Percentiles rank a stretch among this genome's conserved stretches.
phyloP scores from a whole-genome alignment of 75 land plant species.

The Picea glauca region DNA sequence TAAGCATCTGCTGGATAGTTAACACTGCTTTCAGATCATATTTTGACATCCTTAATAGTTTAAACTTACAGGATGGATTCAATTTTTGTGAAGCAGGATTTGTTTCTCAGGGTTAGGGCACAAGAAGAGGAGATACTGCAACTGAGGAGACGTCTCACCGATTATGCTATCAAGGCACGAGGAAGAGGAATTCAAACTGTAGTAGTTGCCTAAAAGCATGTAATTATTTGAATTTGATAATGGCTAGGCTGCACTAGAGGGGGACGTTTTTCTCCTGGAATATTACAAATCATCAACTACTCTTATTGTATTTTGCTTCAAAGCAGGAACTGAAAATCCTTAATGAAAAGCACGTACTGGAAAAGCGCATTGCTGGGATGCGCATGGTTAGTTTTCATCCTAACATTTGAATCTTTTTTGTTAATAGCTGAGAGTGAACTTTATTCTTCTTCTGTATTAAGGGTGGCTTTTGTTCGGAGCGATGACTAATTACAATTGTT shows the following conservation, averaged over 20 bases:
- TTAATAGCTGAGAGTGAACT: background rate
- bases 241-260: constrained; percentile 8
- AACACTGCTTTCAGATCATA: background rate
- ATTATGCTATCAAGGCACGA: constrained; percentile 54
- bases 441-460: background rate
- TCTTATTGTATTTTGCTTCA: background rate
- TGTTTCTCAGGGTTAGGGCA: constrained; percentile 41
- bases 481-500: background rate
- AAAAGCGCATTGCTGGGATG: constrained; percentile 72
- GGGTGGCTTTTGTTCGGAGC: background rate
- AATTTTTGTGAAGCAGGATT: constrained; percentile 27
- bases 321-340: constrained; percentile 58
- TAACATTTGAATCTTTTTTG: background rate
- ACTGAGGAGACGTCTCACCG: constrained; percentile 58
- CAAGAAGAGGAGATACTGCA: constrained; percentile 65
- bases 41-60: background rate
- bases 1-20: constrained; percentile 8
- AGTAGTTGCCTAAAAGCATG: constrained; percentile 15
- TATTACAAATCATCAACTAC: background rate
- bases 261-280: background rate
- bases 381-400: constrained; percentile 46
- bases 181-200: constrained; percentile 8
- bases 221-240: constrained; percentile 2
- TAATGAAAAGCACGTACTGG: constrained; percentile 65
- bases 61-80: background rate